Base-by-base conservation (phyloP, 2,329 filamentous ascomycete genomes). In the Alternaria sp. region DNA sequence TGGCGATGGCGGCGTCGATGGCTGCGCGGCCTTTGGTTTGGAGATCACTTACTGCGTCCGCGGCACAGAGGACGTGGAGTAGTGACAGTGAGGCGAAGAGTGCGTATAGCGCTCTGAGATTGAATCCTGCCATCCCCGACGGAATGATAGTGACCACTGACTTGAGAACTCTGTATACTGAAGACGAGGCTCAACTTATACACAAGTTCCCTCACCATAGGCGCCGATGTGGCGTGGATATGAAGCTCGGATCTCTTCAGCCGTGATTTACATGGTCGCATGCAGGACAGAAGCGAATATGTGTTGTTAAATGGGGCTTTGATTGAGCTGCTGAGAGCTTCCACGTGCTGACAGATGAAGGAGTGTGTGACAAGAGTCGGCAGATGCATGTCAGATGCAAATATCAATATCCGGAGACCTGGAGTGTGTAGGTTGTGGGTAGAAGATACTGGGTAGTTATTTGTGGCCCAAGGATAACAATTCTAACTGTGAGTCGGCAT, bases 31-130 rank as follows among this genome's bases (percentile, higher is more conserved):
- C 72, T 48, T 72, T 72, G 5, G 62, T 63, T 26, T 69, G 66
- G 5, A 74, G 61, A 58, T 72, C 72, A 4, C 51, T 45, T 13
- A 75, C 70, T 26, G 67, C 67, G 60, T 74, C 72, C 13, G 69
- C 71, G 4, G 62, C 55, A 37, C 62, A 67, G 17, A 73, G 50
- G 9, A 64, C 54, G 11, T 60, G 59, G 14, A 73, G 56, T 8
- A 72, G 54, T 8, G 61, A 67, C 21, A 68, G 17, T 1, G 64
- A 58, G 29, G 61, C 61, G 33, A 74, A 50, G 14, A 74, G 58
- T 41, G 65, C 66, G 50, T 62, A 72, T 4, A 74, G 44, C 52
- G 65, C 61, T 39, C 61, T 57, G 17, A 68, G 54, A n/a, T 60
- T 61, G 13, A 61, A 39, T 11, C 34, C 60, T 50, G 61, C 63